These are phyloP conservation scores for Exophiala sp. DNA, from an alignment of 2,329 filamentous ascomycete species.

Conservation along the genomic window DNA sequence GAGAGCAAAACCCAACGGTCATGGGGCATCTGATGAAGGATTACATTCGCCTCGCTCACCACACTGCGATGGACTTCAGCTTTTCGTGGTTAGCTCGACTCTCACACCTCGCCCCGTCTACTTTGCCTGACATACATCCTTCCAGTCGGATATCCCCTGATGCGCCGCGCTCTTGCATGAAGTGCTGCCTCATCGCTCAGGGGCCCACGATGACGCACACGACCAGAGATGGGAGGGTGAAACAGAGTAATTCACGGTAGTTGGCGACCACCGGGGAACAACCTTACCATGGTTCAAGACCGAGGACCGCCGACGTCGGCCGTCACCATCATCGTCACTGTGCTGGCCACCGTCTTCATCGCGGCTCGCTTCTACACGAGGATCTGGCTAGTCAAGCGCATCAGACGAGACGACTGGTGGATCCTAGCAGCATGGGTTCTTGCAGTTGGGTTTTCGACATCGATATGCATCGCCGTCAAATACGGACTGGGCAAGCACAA, in stretches of 20 bases:
- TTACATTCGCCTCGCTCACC: no score
- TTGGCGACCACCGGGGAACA: background rate
- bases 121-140: no score
- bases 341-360: conserved; percentile 68
- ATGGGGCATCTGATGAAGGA: no score
- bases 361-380: conserved; percentile 67
- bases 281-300: conserved; percentile 26
- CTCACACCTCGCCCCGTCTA: background rate
- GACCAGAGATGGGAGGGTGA: background rate
- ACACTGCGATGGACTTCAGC: no score
- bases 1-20: no score
- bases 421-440: conserved; percentile 72
- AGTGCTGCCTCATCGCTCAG: background rate
- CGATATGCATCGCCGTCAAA: conserved; percentile 41
- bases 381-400: conserved; percentile 62
- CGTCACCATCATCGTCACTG: conserved; percentile 47
- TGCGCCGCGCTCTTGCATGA: background rate
- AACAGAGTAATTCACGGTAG: background rate
- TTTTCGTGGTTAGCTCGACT: background rate
- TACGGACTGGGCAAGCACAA: conserved; percentile 43
- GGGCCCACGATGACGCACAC: background rate
- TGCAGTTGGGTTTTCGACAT: conserved; percentile 44
- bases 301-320: conserved; percentile 38
- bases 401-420: conserved; percentile 72
- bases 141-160: background rate